Evolutionary conservation across 371 early-diverging fungal species (phyloP).

Genomic region (Mortierella sp.): DNA sequence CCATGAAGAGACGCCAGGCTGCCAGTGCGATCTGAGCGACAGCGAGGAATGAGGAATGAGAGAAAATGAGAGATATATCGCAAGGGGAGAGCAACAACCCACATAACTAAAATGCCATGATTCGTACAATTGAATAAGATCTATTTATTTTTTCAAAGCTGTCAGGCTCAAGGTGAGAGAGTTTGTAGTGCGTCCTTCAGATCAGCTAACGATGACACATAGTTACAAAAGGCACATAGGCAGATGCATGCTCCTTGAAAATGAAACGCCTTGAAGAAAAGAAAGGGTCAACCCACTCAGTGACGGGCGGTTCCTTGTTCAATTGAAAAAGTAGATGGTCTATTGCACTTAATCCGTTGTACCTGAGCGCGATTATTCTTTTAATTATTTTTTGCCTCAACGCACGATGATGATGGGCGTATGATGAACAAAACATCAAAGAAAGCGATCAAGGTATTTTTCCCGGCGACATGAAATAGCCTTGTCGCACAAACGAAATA

Average conservation of each 20-base stretch:
- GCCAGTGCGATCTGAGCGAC: no score
- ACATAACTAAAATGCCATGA: no score
- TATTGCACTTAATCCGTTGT: background rate
- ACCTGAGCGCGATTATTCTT: background rate
- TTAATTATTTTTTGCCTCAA: background rate
- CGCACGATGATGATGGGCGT: no score
- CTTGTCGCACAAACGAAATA: background rate
- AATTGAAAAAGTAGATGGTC: background rate
- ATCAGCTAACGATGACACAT: no score
- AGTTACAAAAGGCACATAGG: no score
- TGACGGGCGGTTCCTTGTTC: background rate
- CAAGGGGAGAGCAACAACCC: no score
- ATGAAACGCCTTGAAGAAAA: background rate
- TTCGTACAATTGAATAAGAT: no score
- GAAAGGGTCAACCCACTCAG: background rate
- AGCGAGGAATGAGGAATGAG: no score
- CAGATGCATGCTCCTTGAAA: background rate
- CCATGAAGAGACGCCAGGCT: conserved; percentile 21
- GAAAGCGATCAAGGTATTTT: background rate
- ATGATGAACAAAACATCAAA: background rate
- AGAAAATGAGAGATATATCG: no score
- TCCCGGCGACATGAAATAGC: background rate
- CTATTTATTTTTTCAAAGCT: no score
- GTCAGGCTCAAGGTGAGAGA: no score
- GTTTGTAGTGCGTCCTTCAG: no score